Evolutionary conservation across 108 stramenopile species (phyloP), one percentile per base, ranked within the genome.

Genomic region (Cyclotella cryptica): DNA sequence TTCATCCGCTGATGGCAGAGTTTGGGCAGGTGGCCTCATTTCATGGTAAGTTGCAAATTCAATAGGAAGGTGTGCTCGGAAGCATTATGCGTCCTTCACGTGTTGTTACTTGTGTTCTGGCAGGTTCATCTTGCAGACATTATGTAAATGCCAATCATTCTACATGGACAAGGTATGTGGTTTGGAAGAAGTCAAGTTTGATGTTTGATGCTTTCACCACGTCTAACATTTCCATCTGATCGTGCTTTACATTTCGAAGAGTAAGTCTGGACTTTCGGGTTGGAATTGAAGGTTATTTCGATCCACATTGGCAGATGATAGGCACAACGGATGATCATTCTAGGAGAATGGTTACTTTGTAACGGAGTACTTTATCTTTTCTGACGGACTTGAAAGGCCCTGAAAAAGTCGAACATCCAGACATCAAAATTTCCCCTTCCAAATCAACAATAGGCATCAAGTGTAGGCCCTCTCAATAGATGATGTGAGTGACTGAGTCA

Each of bases 251-350:
- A 26, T 26, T 57, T 57, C 22, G 3, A 26, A 57, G 96, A 52
- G 93, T 91, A 6, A 88, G 86, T 46, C 61, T 95, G 55, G 96
- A 95, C 61, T 96, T 96, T 83, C 91, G 96, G 17, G 88, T 96
- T 43, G 96, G 96, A 26, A 85, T 96, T 17, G 83, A 90, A 66
- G 93, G 93, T 17, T 93, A 74, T 63, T 96, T 93, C 83, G 96
- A 96, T 87, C 88, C 92, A 15, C 41, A 66, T 15, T 96, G 93
- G 93, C 83, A 91, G 74, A 95, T 96, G 93, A 71, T 79, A 57
- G 96, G 96, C 10, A 95, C 96, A 12, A 93, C 86, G 3, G 86
- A 87, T 54, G 93, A 96, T 77, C 96, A 96, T 62, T 71, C 79
- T 41, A 82, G 93, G 21, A 75, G 72, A 47, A 86, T 88, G 75